A percentile compares a stretch with the other conserved stretches of the same genome.
phyloP scores from a whole-genome alignment of 2,329 filamentous ascomycete species.

The Pseudodiploospora longispora region DNA sequence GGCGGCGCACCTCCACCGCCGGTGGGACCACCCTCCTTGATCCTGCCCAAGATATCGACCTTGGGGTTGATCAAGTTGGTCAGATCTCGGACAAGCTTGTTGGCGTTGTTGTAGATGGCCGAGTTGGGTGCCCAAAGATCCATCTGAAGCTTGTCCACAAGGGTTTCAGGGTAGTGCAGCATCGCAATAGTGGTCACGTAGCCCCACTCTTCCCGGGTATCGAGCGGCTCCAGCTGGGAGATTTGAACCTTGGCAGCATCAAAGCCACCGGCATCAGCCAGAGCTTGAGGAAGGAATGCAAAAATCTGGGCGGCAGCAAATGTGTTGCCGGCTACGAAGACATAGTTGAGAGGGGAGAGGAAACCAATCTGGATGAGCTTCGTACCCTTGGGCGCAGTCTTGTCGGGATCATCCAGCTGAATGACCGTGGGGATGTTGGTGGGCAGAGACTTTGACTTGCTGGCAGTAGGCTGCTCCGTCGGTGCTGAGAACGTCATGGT shows the following conservation, averaged over 20 bases:
- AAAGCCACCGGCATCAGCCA: constrained; percentile 57
- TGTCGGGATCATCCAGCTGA: constrained; percentile 53
- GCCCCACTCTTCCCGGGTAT: constrained; percentile 59
- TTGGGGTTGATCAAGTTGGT: constrained; percentile 77
- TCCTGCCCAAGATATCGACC: constrained; percentile 39
- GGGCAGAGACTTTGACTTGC: constrained; percentile 48
- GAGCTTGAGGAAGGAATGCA: constrained; percentile 61
- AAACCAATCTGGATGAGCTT: constrained; percentile 80
- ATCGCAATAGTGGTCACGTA: constrained; percentile 72
- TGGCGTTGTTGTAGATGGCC: constrained; percentile 63
- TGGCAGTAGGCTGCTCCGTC: constrained; percentile 27
- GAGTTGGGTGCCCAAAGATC: constrained; percentile 66
- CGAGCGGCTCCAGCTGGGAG: constrained; percentile 65
- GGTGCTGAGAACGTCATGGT: constrained; percentile 25
- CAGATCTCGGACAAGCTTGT: constrained; percentile 59
- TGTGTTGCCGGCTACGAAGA: constrained; percentile 65
- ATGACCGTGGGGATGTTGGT: constrained; percentile 67
- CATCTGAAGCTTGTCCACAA: constrained; percentile 59
- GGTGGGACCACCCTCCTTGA: constrained; percentile 31
- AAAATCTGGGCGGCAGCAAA: constrained; percentile 81
- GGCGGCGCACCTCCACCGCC: constrained; percentile 12
- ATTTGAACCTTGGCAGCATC: constrained; percentile 50
- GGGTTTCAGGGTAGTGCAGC: constrained; percentile 62
- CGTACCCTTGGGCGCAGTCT: constrained; percentile 50
- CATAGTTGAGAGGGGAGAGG: constrained; percentile 70